A percentile compares a stretch with the other conserved stretches of the same genome.
phyloP scores from a whole-genome alignment of 805 yeast species.

The Saccharomycopsis guyanensis region DNA sequence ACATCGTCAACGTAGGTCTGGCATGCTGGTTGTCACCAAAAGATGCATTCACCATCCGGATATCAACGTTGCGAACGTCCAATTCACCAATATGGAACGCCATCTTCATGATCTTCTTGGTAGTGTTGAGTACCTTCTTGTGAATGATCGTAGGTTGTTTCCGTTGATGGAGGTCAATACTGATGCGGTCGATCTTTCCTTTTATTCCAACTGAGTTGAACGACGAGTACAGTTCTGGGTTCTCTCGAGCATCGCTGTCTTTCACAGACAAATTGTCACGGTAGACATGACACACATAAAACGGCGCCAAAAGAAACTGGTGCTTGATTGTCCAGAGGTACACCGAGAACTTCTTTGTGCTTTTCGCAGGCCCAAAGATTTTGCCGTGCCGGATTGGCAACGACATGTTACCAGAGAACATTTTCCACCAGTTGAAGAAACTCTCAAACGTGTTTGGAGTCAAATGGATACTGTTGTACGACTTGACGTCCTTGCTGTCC shows the following conservation, averaged over 20 bases:
- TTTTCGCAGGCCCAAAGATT: conserved; percentile 50
- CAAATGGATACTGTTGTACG: conserved; percentile 69
- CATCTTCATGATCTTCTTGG: conserved; percentile 44
- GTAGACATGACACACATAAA: conserved; percentile 69
- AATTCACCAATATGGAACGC: conserved; percentile 63
- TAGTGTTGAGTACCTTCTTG: conserved; percentile 40
- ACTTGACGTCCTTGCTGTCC: conserved; percentile 21
- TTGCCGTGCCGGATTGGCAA: conserved; percentile 73
- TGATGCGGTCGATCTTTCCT: conserved; percentile 45
- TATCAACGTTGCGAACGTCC: conserved; percentile 46
- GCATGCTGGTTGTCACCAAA: conserved; percentile 27
- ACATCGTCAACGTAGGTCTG: conserved; percentile 28
- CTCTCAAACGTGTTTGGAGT: conserved; percentile 61
- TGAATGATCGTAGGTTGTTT: conserved; percentile 39
- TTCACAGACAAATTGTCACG: conserved; percentile 34
- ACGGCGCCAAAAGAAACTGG: conserved; percentile 61
- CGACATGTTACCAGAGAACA: conserved; percentile 68
- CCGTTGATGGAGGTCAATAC: conserved; percentile 61
- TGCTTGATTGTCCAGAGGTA: conserved; percentile 75
- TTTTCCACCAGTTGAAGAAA: conserved; percentile 80
- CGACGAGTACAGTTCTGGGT: background rate
- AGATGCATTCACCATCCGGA: conserved; percentile 45
- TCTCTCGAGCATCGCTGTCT: conserved; percentile 18
- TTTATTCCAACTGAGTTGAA: conserved; percentile 65
- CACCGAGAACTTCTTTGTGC: conserved; percentile 63